A percentile compares a stretch with the other conserved stretches of the same genome.
phyloP scores from a whole-genome alignment of 768 basidiomycete species.

The Exsudoporus frostii region DNA sequence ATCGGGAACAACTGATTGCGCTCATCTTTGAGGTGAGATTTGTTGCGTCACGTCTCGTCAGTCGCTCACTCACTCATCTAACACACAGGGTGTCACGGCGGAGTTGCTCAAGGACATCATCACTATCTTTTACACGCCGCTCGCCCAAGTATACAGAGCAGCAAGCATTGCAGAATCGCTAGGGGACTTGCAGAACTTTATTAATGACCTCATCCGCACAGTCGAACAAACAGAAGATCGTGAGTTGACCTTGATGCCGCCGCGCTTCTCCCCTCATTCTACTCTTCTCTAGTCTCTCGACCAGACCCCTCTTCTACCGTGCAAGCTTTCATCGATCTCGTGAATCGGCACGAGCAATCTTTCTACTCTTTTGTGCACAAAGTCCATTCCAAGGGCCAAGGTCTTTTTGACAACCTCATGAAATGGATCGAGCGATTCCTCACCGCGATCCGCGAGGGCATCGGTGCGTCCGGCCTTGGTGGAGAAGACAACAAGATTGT shows the following conservation, averaged over 20 bases:
- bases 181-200: slow-evolving; percentile 86
- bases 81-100: slow-evolving; percentile 79
- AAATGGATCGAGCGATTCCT: slow-evolving; percentile 96
- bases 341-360: slow-evolving; percentile 89
- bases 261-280: not conserved
- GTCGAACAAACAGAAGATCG: slow-evolving; percentile 90
- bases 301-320: slow-evolving; percentile 85
- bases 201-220: slow-evolving; percentile 92
- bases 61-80: slow-evolving; percentile 3
- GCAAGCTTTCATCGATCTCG: slow-evolving; percentile 88
- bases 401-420: slow-evolving; percentile 92
- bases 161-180: slow-evolving; percentile 96
- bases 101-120: slow-evolving; percentile 97
- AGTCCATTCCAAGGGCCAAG: slow-evolving; percentile 95
- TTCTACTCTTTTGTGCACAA: slow-evolving; percentile 99
- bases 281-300: slow-evolving; percentile 56
- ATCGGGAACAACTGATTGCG: slow-evolving; percentile 88
- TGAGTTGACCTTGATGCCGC: slow-evolving; percentile 38
- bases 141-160: slow-evolving; percentile 96
- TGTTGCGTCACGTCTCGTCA: not conserved
- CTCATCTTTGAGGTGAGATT: slow-evolving; percentile 85
- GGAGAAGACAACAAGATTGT: slow-evolving; percentile 43
- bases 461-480: slow-evolving; percentile 43
- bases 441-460: slow-evolving; percentile 83
- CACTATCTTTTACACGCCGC: slow-evolving; percentile 95